Evolutionary conservation across 371 early-diverging fungal genomes (phyloP).

Genomic region (Mortierella sp.): DNA sequence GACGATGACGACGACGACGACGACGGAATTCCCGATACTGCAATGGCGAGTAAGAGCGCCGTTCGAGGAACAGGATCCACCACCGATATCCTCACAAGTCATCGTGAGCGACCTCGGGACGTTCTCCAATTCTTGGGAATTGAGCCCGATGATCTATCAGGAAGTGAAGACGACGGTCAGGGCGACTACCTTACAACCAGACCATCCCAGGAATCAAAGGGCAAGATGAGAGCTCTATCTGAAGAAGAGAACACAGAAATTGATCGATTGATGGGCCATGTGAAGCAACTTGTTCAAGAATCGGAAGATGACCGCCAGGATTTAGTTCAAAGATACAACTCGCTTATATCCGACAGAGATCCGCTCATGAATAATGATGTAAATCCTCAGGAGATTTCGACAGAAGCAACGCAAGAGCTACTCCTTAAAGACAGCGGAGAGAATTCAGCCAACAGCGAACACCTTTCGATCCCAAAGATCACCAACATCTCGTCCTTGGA

Average conservation of each 20-base stretch:
- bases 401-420: too few relatives aligned
- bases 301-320: conserved; percentile 6
- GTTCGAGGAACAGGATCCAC: background rate
- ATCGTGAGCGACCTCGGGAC: conserved; percentile 22
- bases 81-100: background rate
- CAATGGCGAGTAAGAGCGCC: too few relatives aligned
- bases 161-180: conserved; percentile 8
- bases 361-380: too few relatives aligned
- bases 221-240: conserved; percentile 25
- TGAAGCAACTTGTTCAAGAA: conserved; percentile 39
- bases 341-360: background rate
- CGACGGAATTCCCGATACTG: background rate
- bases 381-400: too few relatives aligned
- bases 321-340: background rate
- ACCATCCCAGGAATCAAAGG: conserved; percentile 6
- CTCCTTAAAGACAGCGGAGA: too few relatives aligned
- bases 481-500: conserved; percentile 16
- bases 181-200: background rate
- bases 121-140: conserved; percentile 44
- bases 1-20: conserved; percentile 3
- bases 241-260: conserved; percentile 22
- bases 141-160: conserved; percentile 25
- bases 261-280: conserved; percentile 25
- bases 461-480: too few relatives aligned
- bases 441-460: too few relatives aligned